Evolutionary conservation across 768 basidiomycete genomes (phyloP), one percentile per base, ranked within the genome.

Genomic region (Lactifluus volemus): DNA sequence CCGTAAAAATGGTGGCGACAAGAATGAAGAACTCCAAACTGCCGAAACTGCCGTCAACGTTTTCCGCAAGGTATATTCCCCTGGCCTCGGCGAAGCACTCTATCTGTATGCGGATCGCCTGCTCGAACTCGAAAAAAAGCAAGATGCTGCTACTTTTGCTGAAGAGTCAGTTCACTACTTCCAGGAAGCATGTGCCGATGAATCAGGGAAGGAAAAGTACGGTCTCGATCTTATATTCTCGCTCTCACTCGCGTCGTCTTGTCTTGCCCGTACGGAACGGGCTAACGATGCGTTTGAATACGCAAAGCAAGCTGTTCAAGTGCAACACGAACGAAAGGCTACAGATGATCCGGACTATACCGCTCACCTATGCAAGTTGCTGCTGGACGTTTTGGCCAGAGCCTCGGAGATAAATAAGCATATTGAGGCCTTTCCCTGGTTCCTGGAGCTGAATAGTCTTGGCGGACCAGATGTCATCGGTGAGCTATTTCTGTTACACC

Each of bases 81-180:
- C 47, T 15, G 61, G 56, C 30, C 61, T 62, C n/a, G 56, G n/a
- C 2, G 51, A 58, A 12, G 56, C 61, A 4, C 52, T 62, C 17
- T 53, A 42, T 36, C 45, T 48, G 1, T 53, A 49, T 5, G 61
- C 56, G 12, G 45, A 53, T 47, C 61, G 61, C 7, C 52, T 62
- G 61, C 47, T 62, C 1, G 61, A 62, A 29, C 56, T 58, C 11
- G 55, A 58, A 21, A 42, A 58, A 0, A 62, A 58, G 8, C 50
- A 39, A 1, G 61, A 62, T 3, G 56, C 61, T 9, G 61, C 55
- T 21, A 49, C 39, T 29, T 62, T 42, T 5, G 61, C 56, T 1
- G 61, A 62, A 49, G 61, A 62, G 47, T 57, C 56, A 0, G 47
- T 53, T 21, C 56, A 53, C 4, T 44, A 62, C 21, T 62, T 62